Percentiles rank a stretch among this genome's conserved stretches.
phyloP scores from a whole-genome alignment of 2,329 filamentous ascomycete genomes.

The Arthrobotrys pseudoclavata region DNA sequence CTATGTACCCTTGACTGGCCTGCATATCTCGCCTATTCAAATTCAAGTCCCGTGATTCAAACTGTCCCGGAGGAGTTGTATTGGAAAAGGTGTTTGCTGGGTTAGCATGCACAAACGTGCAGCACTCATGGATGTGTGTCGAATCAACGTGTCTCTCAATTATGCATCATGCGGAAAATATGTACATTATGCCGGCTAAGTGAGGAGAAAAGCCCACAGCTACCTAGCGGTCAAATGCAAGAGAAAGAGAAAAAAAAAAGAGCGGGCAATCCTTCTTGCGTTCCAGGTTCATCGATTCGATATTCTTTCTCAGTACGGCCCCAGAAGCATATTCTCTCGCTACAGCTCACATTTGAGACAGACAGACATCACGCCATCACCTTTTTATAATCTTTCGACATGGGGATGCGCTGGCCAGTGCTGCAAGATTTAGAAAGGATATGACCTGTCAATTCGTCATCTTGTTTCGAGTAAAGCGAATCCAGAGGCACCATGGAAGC shows the following conservation, averaged over 20 bases:
- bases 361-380: conserved; percentile 58
- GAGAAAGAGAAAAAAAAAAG: conserved; percentile 23
- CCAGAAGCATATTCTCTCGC: conserved; percentile 29
- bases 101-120: conserved; percentile 46
- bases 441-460: conserved; percentile 32
- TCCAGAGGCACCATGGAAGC: conserved; percentile 10
- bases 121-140: conserved; percentile 34
- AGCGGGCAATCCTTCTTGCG: conserved; percentile 17
- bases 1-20: conserved; percentile 14
- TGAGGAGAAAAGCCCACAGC: conserved; percentile 37
- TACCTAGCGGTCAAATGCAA: conserved; percentile 30
- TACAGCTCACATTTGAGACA: conserved; percentile 48
- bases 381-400: conserved; percentile 46
- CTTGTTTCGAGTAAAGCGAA: conserved; percentile 21
- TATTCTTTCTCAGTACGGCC: conserved; percentile 14
- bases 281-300: conserved; percentile 43
- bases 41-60: conserved; percentile 51
- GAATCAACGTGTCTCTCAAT: conserved; percentile 47
- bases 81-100: conserved; percentile 54
- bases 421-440: conserved; percentile 29
- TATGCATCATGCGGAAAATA: conserved; percentile 53
- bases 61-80: conserved; percentile 37
- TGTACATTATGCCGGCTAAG: conserved; percentile 28
- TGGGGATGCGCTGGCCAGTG: conserved; percentile 55
- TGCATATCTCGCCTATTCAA: conserved; percentile 52